Evolutionary conservation across 148 eudicot species (phyloP).

Genomic region (Dianthus caryophyllus): DNA sequence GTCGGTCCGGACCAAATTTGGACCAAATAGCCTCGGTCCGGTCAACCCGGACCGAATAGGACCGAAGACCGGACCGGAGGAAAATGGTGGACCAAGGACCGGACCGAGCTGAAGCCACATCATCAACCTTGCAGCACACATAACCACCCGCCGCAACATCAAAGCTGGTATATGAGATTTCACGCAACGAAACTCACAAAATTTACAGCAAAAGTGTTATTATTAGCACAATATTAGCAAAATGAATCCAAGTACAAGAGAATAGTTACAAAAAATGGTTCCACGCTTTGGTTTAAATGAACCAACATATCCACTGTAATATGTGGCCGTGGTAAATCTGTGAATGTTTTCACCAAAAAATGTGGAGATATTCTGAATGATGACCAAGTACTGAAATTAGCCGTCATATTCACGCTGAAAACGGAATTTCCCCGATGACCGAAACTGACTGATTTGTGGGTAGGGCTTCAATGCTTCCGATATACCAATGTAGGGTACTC

Average conservation of each 20-base stretch:
- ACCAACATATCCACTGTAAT: background rate
- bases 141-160: too few relatives aligned
- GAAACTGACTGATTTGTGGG: too few relatives aligned
- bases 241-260: background rate
- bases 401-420: background rate
- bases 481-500: conserved; percentile 85
- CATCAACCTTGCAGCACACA: too few relatives aligned
- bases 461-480: conserved; percentile 45
- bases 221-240: background rate
- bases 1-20: too few relatives aligned
- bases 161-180: too few relatives aligned
- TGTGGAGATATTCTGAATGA: background rate
- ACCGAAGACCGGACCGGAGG: too few relatives aligned
- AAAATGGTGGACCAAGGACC: too few relatives aligned
- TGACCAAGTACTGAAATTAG: background rate
- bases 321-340: background rate
- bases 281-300: background rate
- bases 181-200: background rate
- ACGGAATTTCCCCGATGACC: background rate
- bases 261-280: background rate
- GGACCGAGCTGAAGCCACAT: too few relatives aligned
- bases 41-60: too few relatives aligned
- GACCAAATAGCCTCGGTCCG: too few relatives aligned
- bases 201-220: background rate
- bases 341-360: background rate